Evolutionary conservation across 345 rosid species (phyloP).

Genomic region (Linum usitatissimum): DNA sequence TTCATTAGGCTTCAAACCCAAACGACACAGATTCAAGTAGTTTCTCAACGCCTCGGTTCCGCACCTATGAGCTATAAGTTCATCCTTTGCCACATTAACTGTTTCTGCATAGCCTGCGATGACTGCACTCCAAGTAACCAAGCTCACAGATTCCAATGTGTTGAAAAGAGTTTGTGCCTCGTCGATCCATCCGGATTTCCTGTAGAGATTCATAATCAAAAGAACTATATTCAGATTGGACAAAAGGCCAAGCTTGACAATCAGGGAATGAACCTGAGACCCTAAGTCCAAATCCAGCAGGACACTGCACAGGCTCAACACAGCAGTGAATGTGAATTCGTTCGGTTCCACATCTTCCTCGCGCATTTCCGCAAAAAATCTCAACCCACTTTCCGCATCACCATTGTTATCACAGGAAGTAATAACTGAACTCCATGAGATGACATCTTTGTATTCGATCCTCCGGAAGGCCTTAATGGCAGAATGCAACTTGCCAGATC

Average conservation of each 20-base stretch:
- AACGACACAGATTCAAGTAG: slow-evolving; percentile 26
- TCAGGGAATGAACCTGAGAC: slow-evolving; percentile 33
- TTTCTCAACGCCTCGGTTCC: slow-evolving; percentile 38
- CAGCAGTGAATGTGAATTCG: slow-evolving; percentile 41
- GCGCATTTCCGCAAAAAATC: slow-evolving; percentile 37
- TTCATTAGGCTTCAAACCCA: slow-evolving; percentile 34
- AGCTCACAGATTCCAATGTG: slow-evolving; percentile 20
- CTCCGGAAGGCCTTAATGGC: slow-evolving; percentile 30
- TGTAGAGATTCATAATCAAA: slow-evolving; percentile 42
- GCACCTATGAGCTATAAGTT: slow-evolving; percentile 22
- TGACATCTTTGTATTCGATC: slow-evolving; percentile 34
- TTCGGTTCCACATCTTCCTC: slow-evolving; percentile 33
- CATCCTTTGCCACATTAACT: slow-evolving; percentile 32
- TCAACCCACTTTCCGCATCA: slow-evolving; percentile 26
- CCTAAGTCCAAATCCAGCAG: slow-evolving; percentile 26
- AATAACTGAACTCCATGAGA: slow-evolving; percentile 49
- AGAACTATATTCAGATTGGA: slow-evolving; percentile 25
- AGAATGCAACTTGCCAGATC: slow-evolving; percentile 26
- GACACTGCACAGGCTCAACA: slow-evolving; percentile 36
- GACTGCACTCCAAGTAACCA: slow-evolving; percentile 52
- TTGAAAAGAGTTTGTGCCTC: slow-evolving; percentile 30
- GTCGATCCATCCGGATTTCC: slow-evolving; percentile 32
- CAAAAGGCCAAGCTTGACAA: slow-evolving; percentile 31
- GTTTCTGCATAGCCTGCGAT: slow-evolving; percentile 47
- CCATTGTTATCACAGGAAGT: slow-evolving; percentile 39